Evolutionary conservation across 495 filamentous ascomycete species (phyloP).

Genomic region (Alectoria sarmentosa): DNA sequence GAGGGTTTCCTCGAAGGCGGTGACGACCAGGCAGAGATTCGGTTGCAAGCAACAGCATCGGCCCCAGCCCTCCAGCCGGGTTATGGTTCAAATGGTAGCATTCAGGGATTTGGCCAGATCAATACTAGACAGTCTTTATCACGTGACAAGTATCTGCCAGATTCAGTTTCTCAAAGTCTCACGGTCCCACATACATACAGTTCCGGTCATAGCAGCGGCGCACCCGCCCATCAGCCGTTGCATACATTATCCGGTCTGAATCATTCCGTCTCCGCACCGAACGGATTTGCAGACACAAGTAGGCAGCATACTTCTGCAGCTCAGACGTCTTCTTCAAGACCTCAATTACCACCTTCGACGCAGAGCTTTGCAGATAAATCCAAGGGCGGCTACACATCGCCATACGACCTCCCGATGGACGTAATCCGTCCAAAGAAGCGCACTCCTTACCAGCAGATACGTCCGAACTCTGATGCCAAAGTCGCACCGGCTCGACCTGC

Average conservation of each 20-base stretch:
- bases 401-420: slow-evolving; percentile 92
- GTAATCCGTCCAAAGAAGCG: slow-evolving; percentile 61
- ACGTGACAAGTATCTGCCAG: slow-evolving; percentile 11
- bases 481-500: slow-evolving; percentile 40
- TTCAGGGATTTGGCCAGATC: slow-evolving; percentile 31
- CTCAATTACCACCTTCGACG: slow-evolving; percentile 37
- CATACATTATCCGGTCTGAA: slow-evolving; percentile 1
- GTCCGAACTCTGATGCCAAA: slow-evolving; percentile 24
- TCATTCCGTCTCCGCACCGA: slow-evolving; percentile 11
- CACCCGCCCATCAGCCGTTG: slow-evolving; percentile 20
- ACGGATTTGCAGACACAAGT: slow-evolving; percentile 6
- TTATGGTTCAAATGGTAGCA: slow-evolving; percentile 26
- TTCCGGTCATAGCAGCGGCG: slow-evolving; percentile 17
- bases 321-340: slow-evolving; percentile 19
- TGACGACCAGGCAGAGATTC: background rate
- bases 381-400: slow-evolving; percentile 86
- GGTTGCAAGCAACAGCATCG: background rate
- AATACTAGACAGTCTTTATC: slow-evolving; percentile 23
- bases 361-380: slow-evolving; percentile 83
- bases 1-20: slow-evolving; percentile 63
- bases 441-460: slow-evolving; percentile 38
- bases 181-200: slow-evolving; percentile 18
- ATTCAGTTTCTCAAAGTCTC: slow-evolving; percentile 11
- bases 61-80: slow-evolving; percentile 13
- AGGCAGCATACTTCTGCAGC: slow-evolving; percentile 10